Base-by-base conservation (phyloP, 2,329 filamentous ascomycete species). In the Rachicladosporium sp. region DNA sequence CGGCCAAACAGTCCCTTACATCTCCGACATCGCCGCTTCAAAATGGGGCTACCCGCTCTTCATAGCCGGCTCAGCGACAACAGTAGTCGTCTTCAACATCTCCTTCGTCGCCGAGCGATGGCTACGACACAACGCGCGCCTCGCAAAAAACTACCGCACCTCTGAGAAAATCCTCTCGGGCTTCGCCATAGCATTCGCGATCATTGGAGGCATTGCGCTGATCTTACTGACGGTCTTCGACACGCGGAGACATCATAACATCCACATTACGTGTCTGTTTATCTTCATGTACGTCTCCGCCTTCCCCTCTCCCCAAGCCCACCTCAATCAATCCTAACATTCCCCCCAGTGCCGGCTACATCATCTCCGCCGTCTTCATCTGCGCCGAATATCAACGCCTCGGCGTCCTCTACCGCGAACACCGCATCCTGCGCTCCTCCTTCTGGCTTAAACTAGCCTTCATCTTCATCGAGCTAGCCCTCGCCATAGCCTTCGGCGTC, bases 381-480 rank as follows among this genome's bases (percentile, higher is more conserved):
- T 95, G 88, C 67, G 78, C 76, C 66, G 87, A 95, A 60, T 95
- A 93, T 60, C 81, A 91, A 54, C 78, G 84, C 2, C 71, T 96
- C 1, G 86, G 87, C 19, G 77, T 81, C 38, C 80, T 81, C 57
- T 84, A 88, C 66, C 80, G 80, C 46, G 66, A 87, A 44, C 75
- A 89, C 61, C 73, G 70, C 40, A 66, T 91, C 48, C 73, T 98
- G 9, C 74, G 78, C 35, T 60, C 71, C 43, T 91, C 82, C 41
- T 96, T 96, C 68, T 88, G 79, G 74, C 69, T 91, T 56, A 98
- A 98, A 64, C 71, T 93, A 21, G 48, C 60, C 43, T 96, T 98
- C 63, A 81, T 96, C 57, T 54, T 95, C 41, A 55, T 89, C 52
- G 88, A 95, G 59, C 52, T 93, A 30, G 65, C 60, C 11, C 74